Evolutionary conservation across 139 green algal species (phyloP), one percentile per base, ranked within the genome.

Genomic region (Coccomyxa sp.): DNA sequence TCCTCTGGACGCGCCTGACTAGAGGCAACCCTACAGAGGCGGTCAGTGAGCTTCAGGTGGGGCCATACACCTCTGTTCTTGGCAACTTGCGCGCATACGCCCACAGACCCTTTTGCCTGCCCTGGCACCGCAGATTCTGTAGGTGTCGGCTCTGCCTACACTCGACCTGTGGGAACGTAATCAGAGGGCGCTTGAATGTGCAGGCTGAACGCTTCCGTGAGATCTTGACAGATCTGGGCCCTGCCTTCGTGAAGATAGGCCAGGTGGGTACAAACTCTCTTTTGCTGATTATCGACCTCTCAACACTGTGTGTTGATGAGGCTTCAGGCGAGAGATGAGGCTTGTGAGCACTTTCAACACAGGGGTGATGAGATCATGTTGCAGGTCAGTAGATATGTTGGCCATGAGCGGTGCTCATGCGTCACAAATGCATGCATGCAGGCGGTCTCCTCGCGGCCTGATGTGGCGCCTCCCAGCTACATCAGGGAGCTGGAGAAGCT

Each of bases 231-330:
- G 72, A 82, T 0, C 86, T 97, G 37, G 94, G 94, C 0, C 92
- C 94, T 6, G 88, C 93, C 0, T 97, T 96, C 71, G 87, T 97
- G 29, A 98, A 98, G 82, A 95, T 98, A 58, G 94, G 92, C 0
- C 94, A 93, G 81, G 88, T 81, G 41, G 50, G 55, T 10, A 40
- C 35, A 73, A 34, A n/a, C 34, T 33, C 18, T 37, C 8, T 24
- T 35, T 79, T 10, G 33, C 55, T 68, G n/a, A n/a, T n/a, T n/a
- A n/a, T n/a, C n/a, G n/a, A n/a, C n/a, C n/a, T n/a, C n/a, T n/a
- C n/a, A n/a, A n/a, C n/a, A n/a, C n/a, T n/a, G n/a, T n/a, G n/a
- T n/a, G n/a, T n/a, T n/a, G n/a, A n/a, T n/a, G n/a, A n/a, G n/a
- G n/a, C n/a, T n/a, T n/a, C n/a, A n/a, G n/a, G n/a, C n/a, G n/a